Base-by-base conservation (phyloP, 495 filamentous ascomycete genomes). In the Penicillium ucsense region DNA sequence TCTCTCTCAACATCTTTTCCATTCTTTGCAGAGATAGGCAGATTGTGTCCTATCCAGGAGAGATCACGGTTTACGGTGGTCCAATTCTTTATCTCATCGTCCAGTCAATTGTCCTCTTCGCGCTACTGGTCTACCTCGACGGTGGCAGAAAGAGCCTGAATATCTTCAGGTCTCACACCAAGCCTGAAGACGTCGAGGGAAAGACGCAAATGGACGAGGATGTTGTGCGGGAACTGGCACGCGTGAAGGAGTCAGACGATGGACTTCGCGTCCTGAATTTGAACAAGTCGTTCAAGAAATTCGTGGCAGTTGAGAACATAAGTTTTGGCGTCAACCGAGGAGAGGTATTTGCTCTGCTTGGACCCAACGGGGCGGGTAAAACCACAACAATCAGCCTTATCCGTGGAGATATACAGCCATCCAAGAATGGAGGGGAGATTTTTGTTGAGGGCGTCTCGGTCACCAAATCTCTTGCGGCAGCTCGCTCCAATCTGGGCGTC, bases 331-430 rank as follows among this genome's bases (percentile, higher is more conserved):
- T 94, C 30, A 74, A 78, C 33, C 79, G 77, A 41, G 81, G 83
- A 46, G 84, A 92, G 59, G 82, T 90, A 9, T 94, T 94, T 62
- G 87, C 88, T 2, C 76, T 94, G 1, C 77, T 95, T 4, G 89
- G 89, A 5, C 87, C 88, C 20, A 95, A 95, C 60, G 89, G 88
- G 28, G 89, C 89, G 1, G 89, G 89, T 41, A 95, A 95, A 57
- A 84, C 80, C 4, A 92, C 87, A 4, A 91, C 83, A 5, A 90
- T 95, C 63, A 82, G 77, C 11, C 69, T 94, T 35, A 85, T 95
- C 62, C 78, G 89, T 47, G 89, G 88, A n/a, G 88, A 94, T 53
- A 73, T 89, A 43, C 75, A 78, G 31, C 86, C 88, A 0, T 72
- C 73, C 38, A 60, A 64, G 33, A 67, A 69, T 46, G 65, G 67